Conservation (phyloP, 2,329 filamentous ascomycete species). For the Xylariaceae sp. region DNA sequence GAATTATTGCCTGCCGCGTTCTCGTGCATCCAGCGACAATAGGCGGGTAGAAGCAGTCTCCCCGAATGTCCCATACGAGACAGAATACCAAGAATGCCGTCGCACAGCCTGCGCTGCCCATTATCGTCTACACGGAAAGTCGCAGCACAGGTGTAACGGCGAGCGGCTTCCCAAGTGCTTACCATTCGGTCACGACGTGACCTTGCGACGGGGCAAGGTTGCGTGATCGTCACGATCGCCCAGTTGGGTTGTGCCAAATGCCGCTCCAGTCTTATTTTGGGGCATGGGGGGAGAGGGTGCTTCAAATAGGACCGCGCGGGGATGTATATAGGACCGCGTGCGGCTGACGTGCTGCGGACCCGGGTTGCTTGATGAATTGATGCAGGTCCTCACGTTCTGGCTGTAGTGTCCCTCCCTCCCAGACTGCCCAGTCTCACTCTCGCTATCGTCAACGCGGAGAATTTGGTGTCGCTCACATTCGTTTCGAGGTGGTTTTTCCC, state of each 20-base stretch:
- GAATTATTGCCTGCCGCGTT: conserved; percentile 15
- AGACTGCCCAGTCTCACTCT: conserved; percentile 3
- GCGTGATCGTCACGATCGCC: conserved; percentile 16
- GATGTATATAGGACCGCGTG: conserved; percentile 24
- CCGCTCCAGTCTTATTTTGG: conserved; percentile 17
- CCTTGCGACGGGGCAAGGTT: conserved; percentile 17
- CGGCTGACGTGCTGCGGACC: conserved; percentile 23
- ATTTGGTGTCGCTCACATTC: conserved; percentile 22
- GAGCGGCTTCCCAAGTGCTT: conserved; percentile 20
- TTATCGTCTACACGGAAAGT: conserved; percentile 32
- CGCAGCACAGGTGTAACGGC: conserved; percentile 29
- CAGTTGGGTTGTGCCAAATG: conserved; percentile 23
- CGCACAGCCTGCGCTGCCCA: conserved; percentile 16
- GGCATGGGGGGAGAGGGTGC: conserved; percentile 16
- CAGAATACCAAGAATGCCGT: conserved; percentile 12
- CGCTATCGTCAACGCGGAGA: conserved; percentile 16
- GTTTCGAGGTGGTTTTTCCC: conserved; percentile 17
- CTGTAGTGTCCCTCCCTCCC: conserved; percentile 14
- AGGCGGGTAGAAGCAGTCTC: conserved; percentile 26
- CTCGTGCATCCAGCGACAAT: conserved; percentile 18
- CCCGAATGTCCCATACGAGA: conserved; percentile 28
- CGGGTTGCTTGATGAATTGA: conserved; percentile 17
- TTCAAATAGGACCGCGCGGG: conserved; percentile 14
- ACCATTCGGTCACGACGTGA: conserved; percentile 17
- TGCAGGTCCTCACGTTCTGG: conserved; percentile 13